phyloP scores from a whole-genome alignment of 1,284 basidiomycete species.

The Veloporphyrellus conicus region DNA sequence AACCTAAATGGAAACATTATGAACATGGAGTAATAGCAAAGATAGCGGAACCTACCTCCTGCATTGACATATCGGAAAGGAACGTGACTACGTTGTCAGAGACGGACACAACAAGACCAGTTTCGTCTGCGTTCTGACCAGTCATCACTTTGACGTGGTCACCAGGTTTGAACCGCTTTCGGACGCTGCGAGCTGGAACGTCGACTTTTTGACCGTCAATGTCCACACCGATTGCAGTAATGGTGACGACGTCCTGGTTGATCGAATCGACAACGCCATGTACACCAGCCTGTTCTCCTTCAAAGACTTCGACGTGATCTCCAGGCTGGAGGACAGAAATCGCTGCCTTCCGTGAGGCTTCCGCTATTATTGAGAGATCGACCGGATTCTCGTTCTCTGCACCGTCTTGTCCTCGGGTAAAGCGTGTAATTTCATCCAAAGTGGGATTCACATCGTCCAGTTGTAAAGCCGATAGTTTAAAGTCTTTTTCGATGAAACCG shows the following conservation, averaged over 20 bases:
- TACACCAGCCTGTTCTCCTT: slow-evolving; percentile 93
- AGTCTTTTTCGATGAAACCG: slow-evolving; percentile 96
- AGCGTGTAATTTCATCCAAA: slow-evolving; percentile 92
- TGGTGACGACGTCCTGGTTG: slow-evolving; percentile 80
- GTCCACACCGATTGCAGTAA: slow-evolving; percentile 79
- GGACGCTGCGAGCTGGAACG: slow-evolving; percentile 82
- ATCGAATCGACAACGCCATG: slow-evolving; percentile 91
- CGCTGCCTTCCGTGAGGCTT: slow-evolving; percentile 81
- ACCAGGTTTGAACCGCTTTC: slow-evolving; percentile 94
- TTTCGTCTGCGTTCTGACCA: slow-evolving; percentile 92
- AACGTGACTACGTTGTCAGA: slow-evolving; percentile 91
- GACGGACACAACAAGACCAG: slow-evolving; percentile 92
- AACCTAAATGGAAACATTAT: slow-evolving; percentile 48
- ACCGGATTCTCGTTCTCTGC: slow-evolving; percentile 58
- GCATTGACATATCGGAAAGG: slow-evolving; percentile 94
- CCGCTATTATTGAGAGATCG: slow-evolving; percentile 81
- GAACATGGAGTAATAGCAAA: background rate
- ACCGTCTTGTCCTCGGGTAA: slow-evolving; percentile 70
- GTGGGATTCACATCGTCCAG: slow-evolving; percentile 93
- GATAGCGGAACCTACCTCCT: slow-evolving; percentile 58
- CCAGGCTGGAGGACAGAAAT: slow-evolving; percentile 93
- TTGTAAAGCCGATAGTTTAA: slow-evolving; percentile 76
- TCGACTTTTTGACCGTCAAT: slow-evolving; percentile 83
- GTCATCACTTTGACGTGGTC: slow-evolving; percentile 99
- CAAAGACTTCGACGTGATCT: slow-evolving; percentile 95